phyloP scores from a whole-genome alignment of 768 basidiomycete genomes.

The Dacryopinax spathularia region DNA sequence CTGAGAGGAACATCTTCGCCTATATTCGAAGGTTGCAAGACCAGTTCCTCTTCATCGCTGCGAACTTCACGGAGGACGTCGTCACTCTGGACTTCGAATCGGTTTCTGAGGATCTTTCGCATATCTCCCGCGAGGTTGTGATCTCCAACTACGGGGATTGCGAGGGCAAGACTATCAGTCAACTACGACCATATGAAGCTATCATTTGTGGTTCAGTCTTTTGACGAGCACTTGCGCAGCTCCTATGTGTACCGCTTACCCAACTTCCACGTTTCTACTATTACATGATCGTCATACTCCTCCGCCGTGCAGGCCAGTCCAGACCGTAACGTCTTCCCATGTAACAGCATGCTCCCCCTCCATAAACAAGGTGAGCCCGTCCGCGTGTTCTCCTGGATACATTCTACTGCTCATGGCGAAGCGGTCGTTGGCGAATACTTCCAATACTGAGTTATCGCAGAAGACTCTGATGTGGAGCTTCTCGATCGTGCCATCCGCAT shows the following conservation, averaged over 20 bases:
- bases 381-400: background rate
- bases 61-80: background rate
- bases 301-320: background rate
- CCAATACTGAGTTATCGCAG: constrained; percentile 9
- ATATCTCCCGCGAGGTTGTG: background rate
- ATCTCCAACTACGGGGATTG: background rate
- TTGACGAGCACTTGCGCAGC: background rate
- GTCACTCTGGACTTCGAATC: background rate
- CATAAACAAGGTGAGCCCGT: background rate
- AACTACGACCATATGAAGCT: background rate
- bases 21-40: constrained; percentile 21
- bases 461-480: constrained; percentile 5
- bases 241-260: background rate
- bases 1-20: constrained; percentile 38
- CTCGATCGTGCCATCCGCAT: background rate
- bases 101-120: no score
- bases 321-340: background rate
- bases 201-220: background rate
- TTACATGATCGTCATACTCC: background rate
- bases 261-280: no score
- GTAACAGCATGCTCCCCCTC: background rate
- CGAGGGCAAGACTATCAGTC: no score
- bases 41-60: background rate
- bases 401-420: constrained; percentile 7
- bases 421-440: constrained; percentile 10